Base-by-base conservation (phyloP, 257 asterid genomes). In the Paulownia fortunei region DNA sequence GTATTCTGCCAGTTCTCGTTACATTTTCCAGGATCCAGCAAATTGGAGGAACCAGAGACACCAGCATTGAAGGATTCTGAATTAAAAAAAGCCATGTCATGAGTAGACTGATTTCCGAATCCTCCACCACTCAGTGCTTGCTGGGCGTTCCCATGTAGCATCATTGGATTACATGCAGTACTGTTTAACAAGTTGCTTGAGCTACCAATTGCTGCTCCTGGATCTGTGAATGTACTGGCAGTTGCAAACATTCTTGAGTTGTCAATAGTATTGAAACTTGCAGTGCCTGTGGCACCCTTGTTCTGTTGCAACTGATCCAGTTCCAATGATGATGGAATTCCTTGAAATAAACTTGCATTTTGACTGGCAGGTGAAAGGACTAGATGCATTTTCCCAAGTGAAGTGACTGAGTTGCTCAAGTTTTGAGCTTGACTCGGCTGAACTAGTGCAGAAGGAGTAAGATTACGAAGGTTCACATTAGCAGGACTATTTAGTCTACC, bases 401-500 rank as follows among this genome's bases (percentile, higher is more conserved):
- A 76, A 72, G 73, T 46, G 55, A 79, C 58, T 12, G 94, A 76
- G 82, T 74, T 82, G 84, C 81, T 88, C 77, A 87, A 64, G 82
- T 69, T 87, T 83, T 86, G 93, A 44, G 82, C 70, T 58, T 86
- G 96, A 69, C 73, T 82, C 0, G 90, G 88, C 54, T 86, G 96
- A 81, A 87, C 80, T 32, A 90, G 81, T 4, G 89, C 52, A 36
- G 90, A 62, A 42, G 87, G 83, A 69, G 88, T 70, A 59, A 87
- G 81, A 69, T 71, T 87, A 59, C 73, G 88, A 61, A 89, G 82
- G 83, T 79, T 88, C 26, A 90, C 68, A 74, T 85, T 88, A 16
- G 87, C 82, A 21, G 97, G 86, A 65, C 88, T 89, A 80, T 92
- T 90, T 37, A 94, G 82, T 82, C 97, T 87, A 34, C 94, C 89